Evolutionary conservation across 176 grass and related monocot species (phyloP).

Genomic region (Musa acuminata): DNA sequence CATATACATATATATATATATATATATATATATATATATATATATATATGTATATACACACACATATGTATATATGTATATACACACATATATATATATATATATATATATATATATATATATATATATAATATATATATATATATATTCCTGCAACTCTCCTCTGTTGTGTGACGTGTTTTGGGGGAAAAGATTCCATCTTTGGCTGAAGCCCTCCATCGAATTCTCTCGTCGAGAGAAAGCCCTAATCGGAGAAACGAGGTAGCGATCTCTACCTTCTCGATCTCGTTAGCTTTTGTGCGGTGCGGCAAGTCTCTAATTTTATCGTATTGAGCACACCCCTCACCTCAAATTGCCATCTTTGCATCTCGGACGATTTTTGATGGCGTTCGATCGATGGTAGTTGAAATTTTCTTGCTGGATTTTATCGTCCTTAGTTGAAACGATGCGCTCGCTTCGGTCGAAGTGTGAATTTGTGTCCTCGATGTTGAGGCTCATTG

Average conservation of each 20-base stretch:
- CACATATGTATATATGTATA: no score
- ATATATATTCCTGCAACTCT: no score
- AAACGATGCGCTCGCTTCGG: neutral
- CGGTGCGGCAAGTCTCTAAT: neutral
- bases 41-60: no score
- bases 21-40: no score
- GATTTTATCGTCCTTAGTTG: neutral
- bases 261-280: neutral
- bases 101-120: no score
- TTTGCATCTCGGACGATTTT: neutral
- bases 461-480: neutral
- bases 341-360: neutral
- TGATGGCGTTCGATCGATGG: neutral
- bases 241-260: conserved; percentile 2
- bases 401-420: neutral
- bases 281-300: neutral
- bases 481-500: neutral
- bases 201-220: neutral
- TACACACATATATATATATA: no score
- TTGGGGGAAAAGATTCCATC: neutral
- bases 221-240: neutral
- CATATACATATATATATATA: no score
- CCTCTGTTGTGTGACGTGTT: no score
- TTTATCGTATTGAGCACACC: neutral
- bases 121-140: no score